A percentile compares a stretch with the other conserved stretches of the same genome.
Conservation (phyloP, 2,329 filamentous ascomycete genomes). For the Hypoxylon sp. region DNA sequence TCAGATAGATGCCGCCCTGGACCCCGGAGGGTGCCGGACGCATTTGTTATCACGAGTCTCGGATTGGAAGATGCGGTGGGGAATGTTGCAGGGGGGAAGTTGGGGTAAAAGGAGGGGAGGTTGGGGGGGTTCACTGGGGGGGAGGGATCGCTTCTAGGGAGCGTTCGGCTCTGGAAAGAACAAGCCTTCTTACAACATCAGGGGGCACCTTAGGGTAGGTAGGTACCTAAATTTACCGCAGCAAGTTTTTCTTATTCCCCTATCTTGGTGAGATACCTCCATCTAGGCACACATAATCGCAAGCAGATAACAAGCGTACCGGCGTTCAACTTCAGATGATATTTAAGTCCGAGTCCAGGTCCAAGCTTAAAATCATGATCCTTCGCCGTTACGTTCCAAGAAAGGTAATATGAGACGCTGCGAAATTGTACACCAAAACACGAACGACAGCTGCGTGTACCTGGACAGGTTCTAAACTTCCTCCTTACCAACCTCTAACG, state of each 20-base stretch:
- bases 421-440: not conserved
- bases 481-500: slow-evolving; percentile 11
- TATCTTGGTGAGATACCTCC: not conserved
- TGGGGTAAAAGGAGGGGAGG: not conserved
- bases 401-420: not conserved
- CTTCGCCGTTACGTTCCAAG: not conserved
- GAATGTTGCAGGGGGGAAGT: slow-evolving; percentile 4
- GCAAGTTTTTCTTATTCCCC: not conserved
- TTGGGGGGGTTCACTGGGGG: not conserved
- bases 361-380: not conserved
- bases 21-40: not conserved
- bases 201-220: not conserved
- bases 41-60: slow-evolving; percentile 26
- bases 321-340: not conserved
- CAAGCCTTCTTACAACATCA: not conserved
- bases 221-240: no score
- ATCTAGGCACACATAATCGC: not conserved
- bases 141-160: not conserved
- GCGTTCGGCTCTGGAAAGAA: slow-evolving; percentile 16
- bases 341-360: not conserved
- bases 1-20: not conserved
- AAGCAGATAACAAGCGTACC: not conserved
- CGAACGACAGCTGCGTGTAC: not conserved
- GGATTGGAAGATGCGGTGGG: slow-evolving; percentile 26
- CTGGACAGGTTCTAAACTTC: slow-evolving; percentile 4